Evolutionary conservation across 1,284 basidiomycete genomes (phyloP), one percentile per base, ranked within the genome.

Genomic region (Malassezia nana): DNA sequence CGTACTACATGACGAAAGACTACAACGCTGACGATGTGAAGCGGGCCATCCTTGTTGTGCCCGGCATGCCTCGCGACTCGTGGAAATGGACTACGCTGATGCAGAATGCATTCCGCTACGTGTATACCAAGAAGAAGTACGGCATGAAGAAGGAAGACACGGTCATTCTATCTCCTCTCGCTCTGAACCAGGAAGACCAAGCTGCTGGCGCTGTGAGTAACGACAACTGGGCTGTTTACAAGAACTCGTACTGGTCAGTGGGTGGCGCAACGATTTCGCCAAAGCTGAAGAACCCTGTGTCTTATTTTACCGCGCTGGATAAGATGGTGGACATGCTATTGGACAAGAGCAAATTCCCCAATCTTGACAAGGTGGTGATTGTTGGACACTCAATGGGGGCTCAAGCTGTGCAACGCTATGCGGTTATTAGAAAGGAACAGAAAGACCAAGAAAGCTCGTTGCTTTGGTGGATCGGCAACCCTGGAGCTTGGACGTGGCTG

Each of bases 71-170:
- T 0, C 60, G 67, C 7, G 64, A 69, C 39, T 58, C 57, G 31
- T 69, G 67, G 67, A 66, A 66, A 57, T 67, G 66, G 46, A 57
- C 64, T 43, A 68, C 65, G 43, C 28, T 70, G 46, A 55, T 67
- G 12, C 56, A 64, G 32, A 69, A 69, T 47, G 58, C 61, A 9
- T 56, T 66, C 16, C 52, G 65, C 12, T 66, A 61, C 22, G 62
- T 64, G 8, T 58, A 63, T 0, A 55, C 45, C 50, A 66, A 67
- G 43, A 42, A 50, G 22, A 47, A 57, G n/a, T 52, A 62, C 30
- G 60, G 57, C 31, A 57, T 66, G 56, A 54, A 63, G 35, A 50
- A 50, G 18, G 57, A 63, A 13, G 63, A 64, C 33, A 38, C 31
- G 7, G 49, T 69, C 15, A 64, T 69, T 40, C 56, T 62, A 7